Percentiles rank a stretch among this genome's conserved stretches.
phyloP scores from a whole-genome alignment of 2,329 filamentous ascomycete genomes.

The Bipolaris zeicola region DNA sequence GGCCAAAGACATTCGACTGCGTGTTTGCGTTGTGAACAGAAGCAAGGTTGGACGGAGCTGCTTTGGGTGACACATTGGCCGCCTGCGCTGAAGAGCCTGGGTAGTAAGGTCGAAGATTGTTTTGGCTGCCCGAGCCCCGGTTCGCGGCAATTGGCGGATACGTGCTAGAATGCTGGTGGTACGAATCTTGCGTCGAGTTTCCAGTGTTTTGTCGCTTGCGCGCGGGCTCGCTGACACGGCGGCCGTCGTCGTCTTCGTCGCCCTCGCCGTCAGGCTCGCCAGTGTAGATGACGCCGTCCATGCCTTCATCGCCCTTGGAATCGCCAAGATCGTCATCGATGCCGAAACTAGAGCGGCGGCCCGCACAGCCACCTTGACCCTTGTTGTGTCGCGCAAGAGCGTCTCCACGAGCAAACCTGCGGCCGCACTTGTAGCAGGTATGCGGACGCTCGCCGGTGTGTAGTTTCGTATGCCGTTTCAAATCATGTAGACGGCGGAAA shows the following conservation, averaged over 20 bases:
- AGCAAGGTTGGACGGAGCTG: conserved; percentile 45
- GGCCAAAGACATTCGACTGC: conserved; percentile 67
- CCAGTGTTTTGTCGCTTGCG: conserved; percentile 70
- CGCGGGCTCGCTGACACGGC: conserved; percentile 72
- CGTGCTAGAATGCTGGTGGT: conserved; percentile 73
- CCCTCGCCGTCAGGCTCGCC: conserved; percentile 63
- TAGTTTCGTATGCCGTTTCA: conserved; percentile 95
- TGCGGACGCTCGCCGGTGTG: conserved; percentile 97
- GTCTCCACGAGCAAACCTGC: conserved; percentile 93
- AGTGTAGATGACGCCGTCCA: conserved; percentile 67
- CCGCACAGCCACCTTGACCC: conserved; percentile 92
- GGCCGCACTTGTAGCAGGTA: conserved; percentile 90
- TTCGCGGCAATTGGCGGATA: conserved; percentile 70
- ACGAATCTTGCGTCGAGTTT: conserved; percentile 61
- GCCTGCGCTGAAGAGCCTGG: conserved; percentile 45
- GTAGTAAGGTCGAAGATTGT: conserved; percentile 44
- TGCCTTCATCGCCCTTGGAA: conserved; percentile 59
- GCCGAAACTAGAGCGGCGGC: conserved; percentile 83
- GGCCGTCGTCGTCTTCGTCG: conserved; percentile 57
- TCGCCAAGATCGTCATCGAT: conserved; percentile 71
- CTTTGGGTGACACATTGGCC: conserved; percentile 48
- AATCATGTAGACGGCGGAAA: conserved; percentile 89
- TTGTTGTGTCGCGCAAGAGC: conserved; percentile 94
- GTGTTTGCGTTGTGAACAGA: conserved; percentile 42
- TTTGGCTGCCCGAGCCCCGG: conserved; percentile 34